Percentiles rank a stretch among this genome's conserved stretches.
phyloP scores from a whole-genome alignment of 768 basidiomycete genomes.

The Rhizopogon vulgaris region DNA sequence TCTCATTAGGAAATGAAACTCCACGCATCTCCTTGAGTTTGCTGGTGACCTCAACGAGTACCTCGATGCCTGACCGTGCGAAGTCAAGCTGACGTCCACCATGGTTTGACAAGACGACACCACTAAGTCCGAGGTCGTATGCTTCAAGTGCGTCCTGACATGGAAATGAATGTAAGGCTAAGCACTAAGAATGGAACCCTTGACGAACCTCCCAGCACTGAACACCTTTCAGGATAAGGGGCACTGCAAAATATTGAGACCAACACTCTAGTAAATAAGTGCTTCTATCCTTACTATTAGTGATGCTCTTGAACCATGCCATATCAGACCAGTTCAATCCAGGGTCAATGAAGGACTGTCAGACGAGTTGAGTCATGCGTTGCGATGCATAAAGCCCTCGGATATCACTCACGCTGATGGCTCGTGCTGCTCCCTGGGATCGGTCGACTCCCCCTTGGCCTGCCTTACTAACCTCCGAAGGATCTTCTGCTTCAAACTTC shows the following conservation, averaged over 20 bases:
- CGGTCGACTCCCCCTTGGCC: constrained; percentile 44
- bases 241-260: constrained; percentile 31
- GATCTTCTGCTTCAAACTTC: constrained; percentile 74
- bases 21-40: constrained; percentile 5
- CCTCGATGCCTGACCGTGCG: constrained; percentile 32
- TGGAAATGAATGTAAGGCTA: neutral
- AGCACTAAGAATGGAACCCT: neutral
- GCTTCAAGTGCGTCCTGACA: constrained; percentile 32
- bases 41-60: constrained; percentile 16
- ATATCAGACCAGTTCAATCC: constrained; percentile 80
- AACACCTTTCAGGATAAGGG: constrained; percentile 59
- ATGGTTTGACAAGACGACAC: constrained; percentile 54
- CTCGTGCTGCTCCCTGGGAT: constrained; percentile 83
- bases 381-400: neutral
- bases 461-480: constrained; percentile 16
- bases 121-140: constrained; percentile 29
- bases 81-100: constrained; percentile 52
- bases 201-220: constrained; percentile 24
- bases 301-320: constrained; percentile 55
- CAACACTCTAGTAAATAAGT: neutral
- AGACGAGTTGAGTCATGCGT: neutral
- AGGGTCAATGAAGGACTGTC: constrained; percentile 86
- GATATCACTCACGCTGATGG: constrained; percentile 59
- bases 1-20: constrained; percentile 8
- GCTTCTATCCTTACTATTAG: constrained; percentile 34